Evolutionary conservation across 768 basidiomycete species (phyloP).

Genomic region (Phanerochaete carnosa): DNA sequence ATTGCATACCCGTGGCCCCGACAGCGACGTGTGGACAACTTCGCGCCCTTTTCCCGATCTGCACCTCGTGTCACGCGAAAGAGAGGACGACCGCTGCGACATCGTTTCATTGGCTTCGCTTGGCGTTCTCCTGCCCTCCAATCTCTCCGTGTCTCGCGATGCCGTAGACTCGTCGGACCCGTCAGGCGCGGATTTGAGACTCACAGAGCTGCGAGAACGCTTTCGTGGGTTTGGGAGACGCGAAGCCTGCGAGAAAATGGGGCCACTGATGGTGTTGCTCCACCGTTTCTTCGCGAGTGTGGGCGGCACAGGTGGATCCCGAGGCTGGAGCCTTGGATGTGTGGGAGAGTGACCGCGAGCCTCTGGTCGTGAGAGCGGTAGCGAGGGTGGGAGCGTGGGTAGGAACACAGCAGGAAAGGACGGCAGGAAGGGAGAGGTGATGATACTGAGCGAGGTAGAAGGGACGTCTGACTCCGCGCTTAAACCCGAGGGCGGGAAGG

Average conservation of each 20-base stretch:
- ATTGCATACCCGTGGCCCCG: not conserved
- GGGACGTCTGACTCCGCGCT: conserved; percentile 7
- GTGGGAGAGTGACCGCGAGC: conserved; percentile 20
- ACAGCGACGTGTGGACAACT: not conserved
- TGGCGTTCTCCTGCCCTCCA: not conserved
- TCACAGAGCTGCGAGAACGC: conserved; percentile 2
- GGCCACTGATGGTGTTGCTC: not conserved
- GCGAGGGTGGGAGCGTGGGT: not conserved
- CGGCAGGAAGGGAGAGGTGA: conserved; percentile 9
- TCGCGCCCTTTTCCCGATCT: not conserved
- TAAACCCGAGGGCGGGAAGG: conserved; percentile 19
- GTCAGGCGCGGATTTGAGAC: not conserved
- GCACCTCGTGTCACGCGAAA: not conserved
- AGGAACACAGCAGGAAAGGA: not conserved
- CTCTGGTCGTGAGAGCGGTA: not conserved
- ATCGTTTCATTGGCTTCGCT: not conserved
- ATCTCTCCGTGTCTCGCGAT: not conserved
- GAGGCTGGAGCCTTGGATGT: conserved; percentile 15
- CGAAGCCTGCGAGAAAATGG: not conserved
- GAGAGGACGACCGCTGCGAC: not conserved
- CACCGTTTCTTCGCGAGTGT: conserved; percentile 10
- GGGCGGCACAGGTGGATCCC: conserved; percentile 15
- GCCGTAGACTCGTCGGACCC: not conserved
- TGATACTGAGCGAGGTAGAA: conserved; percentile 5
- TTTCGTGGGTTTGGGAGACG: not conserved